phyloP scores from a whole-genome alignment of 345 rosid species.

The Melaleuca quinquenervia region DNA sequence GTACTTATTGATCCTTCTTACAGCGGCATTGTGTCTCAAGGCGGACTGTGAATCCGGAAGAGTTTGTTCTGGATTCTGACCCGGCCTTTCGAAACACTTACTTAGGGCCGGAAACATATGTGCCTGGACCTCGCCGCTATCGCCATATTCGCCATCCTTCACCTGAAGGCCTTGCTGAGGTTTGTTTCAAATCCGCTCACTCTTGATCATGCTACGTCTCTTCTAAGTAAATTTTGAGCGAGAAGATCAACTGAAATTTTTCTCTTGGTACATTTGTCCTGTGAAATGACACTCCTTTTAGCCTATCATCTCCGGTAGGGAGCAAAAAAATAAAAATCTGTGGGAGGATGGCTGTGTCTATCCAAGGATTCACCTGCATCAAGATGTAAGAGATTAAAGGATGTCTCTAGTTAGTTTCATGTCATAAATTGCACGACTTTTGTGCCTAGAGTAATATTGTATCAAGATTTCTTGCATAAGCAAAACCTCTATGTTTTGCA shows the following conservation, averaged over 20 bases:
- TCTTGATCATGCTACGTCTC: not conserved
- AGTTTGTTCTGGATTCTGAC: slow-evolving; percentile 33
- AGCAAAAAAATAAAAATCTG: not conserved
- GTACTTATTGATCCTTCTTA: not conserved
- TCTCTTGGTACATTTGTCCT: not conserved
- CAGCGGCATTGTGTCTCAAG: slow-evolving; percentile 44
- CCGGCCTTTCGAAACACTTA: slow-evolving; percentile 19
- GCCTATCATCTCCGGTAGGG: not conserved
- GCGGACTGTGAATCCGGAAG: slow-evolving; percentile 35
- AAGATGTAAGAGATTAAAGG: not conserved
- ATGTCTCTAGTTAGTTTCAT: not conserved
- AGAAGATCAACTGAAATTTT: not conserved
- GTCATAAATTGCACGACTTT: not conserved
- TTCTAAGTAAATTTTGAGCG: not conserved
- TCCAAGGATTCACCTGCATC: not conserved
- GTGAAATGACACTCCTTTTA: not conserved
- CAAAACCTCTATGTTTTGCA: not conserved
- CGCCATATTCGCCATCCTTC: slow-evolving; percentile 71
- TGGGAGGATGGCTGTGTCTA: not conserved
- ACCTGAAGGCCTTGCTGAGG: slow-evolving; percentile 84
- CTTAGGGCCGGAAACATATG: slow-evolving; percentile 24
- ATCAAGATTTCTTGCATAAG: not conserved
- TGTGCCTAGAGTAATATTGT: not conserved
- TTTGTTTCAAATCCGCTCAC: not conserved
- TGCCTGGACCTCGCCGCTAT: slow-evolving; percentile 39